Evolutionary conservation across 306 rosid species (phyloP), one percentile per base, ranked within the genome.

Genomic region (Fragaria nilgerrensis): DNA sequence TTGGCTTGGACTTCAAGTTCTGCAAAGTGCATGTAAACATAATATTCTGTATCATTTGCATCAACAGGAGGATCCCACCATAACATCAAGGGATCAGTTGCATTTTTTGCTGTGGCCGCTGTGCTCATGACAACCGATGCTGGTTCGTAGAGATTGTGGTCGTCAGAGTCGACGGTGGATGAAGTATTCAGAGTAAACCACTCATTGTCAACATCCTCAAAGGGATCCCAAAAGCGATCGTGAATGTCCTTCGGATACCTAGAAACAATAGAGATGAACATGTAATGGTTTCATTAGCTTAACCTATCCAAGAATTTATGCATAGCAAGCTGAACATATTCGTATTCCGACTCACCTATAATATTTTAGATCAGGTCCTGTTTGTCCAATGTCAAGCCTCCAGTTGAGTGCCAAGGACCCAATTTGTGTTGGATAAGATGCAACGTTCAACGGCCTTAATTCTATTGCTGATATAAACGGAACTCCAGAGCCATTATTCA

Each of bases 211-310:
- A 25, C 23, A 62, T 34, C 62, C 4, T 7, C 32, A 61, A 3
- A 80, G n/a, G 84, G 78, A 23, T 4, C 14, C 93, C 93, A 89
- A 2, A 79, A 25, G 16, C 93, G 84, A 79, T 89, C 93, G 71
- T 29, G 85, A 27, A 3, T 15, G 49, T 89, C 93, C 3, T 59
- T 14, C 1, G 82, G 58, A 50, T 14, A 84, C 86, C 90, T 88
- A n/a, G 11, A n/a, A 39, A 39, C 6, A 3, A 58, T 3, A 58
- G 10, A 58, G 34, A 58, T 58, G 34, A 22, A 25, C 65, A 58
- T 58, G 1, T 3, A 58, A 20, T 55, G 27, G 25, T 55, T 50
- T 16, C 61, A 55, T 55, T 19, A 55, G 16, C 65, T 22, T 22
- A 20, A 55, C 1, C 61, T 17, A 27, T 19, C 3, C 62, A 55